These are phyloP conservation scores for Neurospora sp. DNA, from an alignment of 2,329 filamentous ascomycete genomes.

Conservation along the genomic window DNA sequence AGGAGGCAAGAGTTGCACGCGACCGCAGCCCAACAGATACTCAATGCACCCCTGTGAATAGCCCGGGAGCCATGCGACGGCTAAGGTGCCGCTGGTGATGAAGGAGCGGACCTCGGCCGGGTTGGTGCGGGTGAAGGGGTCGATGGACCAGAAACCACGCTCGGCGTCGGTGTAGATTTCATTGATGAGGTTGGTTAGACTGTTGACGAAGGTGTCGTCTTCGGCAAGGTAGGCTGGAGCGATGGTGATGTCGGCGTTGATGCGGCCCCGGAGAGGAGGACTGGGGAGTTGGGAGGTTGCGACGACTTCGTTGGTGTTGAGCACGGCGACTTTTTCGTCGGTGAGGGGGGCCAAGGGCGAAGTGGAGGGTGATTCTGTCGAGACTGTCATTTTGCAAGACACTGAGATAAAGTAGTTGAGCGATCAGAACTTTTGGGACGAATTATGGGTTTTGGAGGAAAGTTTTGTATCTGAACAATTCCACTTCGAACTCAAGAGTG, in stretches of 20 bases:
- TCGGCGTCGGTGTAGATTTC: constrained; percentile 7
- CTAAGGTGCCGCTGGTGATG: constrained; percentile 17
- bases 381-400: neutral
- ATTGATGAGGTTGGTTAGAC: constrained; percentile 8
- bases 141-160: constrained; percentile 6
- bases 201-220: neutral
- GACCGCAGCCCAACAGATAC: constrained; percentile 18
- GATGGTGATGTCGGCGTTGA: constrained; percentile 1
- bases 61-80: constrained; percentile 11
- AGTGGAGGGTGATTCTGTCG: neutral
- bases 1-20: constrained; percentile 10
- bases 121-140: constrained; percentile 14
- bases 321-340: neutral
- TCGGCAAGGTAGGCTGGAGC: neutral
- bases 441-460: too few relatives aligned
- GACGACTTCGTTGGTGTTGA: neutral
- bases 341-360: neutral
- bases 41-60: neutral
- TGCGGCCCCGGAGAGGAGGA: neutral
- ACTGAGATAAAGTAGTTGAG: too few relatives aligned
- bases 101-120: constrained; percentile 11
- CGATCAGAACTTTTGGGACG: too few relatives aligned
- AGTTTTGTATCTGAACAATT: too few relatives aligned
- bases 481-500: neutral
- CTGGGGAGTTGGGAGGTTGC: neutral